Base-by-base conservation (phyloP, 2,329 filamentous ascomycete genomes). In the Trichophyton schoenleinii region DNA sequence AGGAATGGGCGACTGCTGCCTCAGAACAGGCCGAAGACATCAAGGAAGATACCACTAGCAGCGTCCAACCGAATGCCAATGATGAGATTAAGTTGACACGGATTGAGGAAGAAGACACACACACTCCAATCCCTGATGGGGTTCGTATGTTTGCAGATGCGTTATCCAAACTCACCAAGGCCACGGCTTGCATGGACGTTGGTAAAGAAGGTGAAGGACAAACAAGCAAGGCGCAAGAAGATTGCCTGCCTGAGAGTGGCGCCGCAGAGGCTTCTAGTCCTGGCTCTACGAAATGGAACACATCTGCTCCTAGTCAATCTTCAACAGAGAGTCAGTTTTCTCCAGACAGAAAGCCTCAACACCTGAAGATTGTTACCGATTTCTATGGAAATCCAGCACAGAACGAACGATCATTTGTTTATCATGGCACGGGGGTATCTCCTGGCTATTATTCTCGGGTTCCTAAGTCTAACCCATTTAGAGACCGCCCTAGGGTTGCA, bases 401-500 rank as follows among this genome's bases (percentile, higher is more conserved):
- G 13, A 25, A 7, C 1, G 55, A 25, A 18, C 41, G 31, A 2
- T 3, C 34, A 5, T 44, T 25, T 58, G 22, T 18, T 15, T 6
- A 28, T 18, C 18, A 58, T 18, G 28, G 28, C 36, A 11, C 7
- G 8, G 36, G 11, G 13, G 22, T n/a, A 34, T 4, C 55, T 22
- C 20, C 18, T 22, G 36, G 34, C n/a, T 25, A 41, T 25, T n/a
- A 49, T n/a, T 28, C 49, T 38, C 36, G 34, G 11, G 31, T 22
- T 5, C 53, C 18, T 9, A 61, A 59, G 15, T 52, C 57, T 6
- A 65, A 65, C 53, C 64, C 64, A 38, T 65, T 65, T 48, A 63
- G 60, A 15, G 52, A 59, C n/a, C 58, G 59, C 20, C 41, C 48
- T 38, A 49, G 57, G 20, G 34, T 25, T 20, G 25, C 36, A 5